These are phyloP conservation scores for Calycina herbarum DNA, from an alignment of 2,329 filamentous ascomycete genomes.

Conservation along the genomic window DNA sequence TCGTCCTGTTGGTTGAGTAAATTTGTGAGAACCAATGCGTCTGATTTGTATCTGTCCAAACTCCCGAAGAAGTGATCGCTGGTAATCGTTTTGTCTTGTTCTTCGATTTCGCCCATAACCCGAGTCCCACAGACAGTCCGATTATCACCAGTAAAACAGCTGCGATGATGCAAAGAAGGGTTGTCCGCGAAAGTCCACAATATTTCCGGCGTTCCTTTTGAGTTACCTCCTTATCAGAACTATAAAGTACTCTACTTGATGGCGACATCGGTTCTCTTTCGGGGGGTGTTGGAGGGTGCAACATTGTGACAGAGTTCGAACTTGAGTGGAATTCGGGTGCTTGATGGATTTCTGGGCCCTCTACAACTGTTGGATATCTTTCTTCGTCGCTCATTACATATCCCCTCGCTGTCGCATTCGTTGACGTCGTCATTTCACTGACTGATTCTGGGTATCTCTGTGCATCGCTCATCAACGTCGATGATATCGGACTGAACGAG, in stretches of 20 bases:
- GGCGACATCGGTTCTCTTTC: not conserved
- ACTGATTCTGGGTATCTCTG: slow-evolving; percentile 6
- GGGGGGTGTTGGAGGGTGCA: not conserved
- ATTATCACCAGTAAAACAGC: slow-evolving; percentile 12
- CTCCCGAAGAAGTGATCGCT: slow-evolving; percentile 15
- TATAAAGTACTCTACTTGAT: not conserved
- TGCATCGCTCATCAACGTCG: not conserved
- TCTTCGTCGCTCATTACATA: slow-evolving; percentile 19
- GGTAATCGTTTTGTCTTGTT: slow-evolving; percentile 5
- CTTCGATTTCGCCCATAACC: not conserved
- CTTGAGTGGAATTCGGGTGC: not conserved
- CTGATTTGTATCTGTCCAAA: slow-evolving; percentile 11
- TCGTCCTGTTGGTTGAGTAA: slow-evolving; percentile 8
- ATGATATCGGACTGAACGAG: not conserved
- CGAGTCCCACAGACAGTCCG: slow-evolving; percentile 9
- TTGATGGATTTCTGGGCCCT: not conserved
- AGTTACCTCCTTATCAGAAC: not conserved
- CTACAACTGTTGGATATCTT: slow-evolving; percentile 16
- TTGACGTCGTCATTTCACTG: not conserved
- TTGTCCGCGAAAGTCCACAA: slow-evolving; percentile 4
- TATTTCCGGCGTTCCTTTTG: not conserved
- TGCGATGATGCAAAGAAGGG: not conserved
- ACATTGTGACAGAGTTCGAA: not conserved
- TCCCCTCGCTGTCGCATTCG: not conserved
- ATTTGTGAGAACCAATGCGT: slow-evolving; percentile 18